Evolutionary conservation across 768 basidiomycete species (phyloP).

Genomic region (Dacryopinax spathularia): DNA sequence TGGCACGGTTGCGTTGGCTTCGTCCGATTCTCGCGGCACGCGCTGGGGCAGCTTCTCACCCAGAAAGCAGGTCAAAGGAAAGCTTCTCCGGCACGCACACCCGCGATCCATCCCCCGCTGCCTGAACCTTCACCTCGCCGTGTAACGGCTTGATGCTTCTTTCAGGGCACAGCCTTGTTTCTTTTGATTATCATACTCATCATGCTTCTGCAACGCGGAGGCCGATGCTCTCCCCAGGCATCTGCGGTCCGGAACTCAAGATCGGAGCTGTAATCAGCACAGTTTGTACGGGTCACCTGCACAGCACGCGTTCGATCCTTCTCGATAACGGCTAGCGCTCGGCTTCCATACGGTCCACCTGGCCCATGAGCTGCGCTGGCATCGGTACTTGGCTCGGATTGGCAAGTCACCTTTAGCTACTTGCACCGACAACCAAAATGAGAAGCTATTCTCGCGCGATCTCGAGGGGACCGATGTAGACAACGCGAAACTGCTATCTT

Average conservation of each 20-base stretch:
- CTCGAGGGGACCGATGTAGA: background rate
- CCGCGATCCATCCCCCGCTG: too few species aligned
- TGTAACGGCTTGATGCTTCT: background rate
- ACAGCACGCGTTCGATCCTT: background rate
- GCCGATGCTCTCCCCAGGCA: background rate
- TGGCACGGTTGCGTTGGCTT: too few species aligned
- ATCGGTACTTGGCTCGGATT: background rate
- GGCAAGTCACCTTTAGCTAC: background rate
- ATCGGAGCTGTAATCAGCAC: background rate
- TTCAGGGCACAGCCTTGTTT: background rate
- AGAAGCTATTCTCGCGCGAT: background rate
- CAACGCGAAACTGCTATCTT: too few species aligned
- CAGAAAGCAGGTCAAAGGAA: too few species aligned
- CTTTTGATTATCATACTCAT: background rate
- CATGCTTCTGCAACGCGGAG: background rate
- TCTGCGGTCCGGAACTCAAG: background rate
- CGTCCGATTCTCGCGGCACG: too few species aligned
- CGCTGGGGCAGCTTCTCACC: too few species aligned
- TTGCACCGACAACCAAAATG: background rate
- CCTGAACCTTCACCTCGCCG: background rate
- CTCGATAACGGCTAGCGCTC: background rate
- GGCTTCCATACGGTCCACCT: background rate
- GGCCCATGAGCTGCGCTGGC: background rate
- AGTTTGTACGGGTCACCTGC: background rate
- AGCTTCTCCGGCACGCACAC: too few species aligned